Percentiles rank a stretch among this genome's conserved stretches.
These are phyloP conservation scores for Metschnikowia proteae DNA, from an alignment of 805 yeast species.

Conservation along the genomic window DNA sequence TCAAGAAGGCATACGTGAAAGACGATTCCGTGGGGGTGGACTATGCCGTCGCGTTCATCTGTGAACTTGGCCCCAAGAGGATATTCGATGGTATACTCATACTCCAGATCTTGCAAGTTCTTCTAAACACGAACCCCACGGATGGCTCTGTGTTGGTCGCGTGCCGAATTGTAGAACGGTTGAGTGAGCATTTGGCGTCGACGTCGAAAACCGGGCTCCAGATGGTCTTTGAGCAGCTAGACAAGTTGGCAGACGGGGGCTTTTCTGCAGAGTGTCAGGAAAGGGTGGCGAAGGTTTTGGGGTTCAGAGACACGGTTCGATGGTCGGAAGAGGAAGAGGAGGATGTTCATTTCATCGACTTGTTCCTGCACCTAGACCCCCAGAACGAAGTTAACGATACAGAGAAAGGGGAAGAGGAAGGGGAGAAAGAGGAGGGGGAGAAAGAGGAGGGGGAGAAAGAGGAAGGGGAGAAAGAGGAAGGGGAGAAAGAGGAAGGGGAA, in stretches of 20 bases:
- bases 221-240: conserved; percentile 54
- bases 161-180: conserved; percentile 43
- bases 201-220: conserved; percentile 44
- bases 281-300: conserved; percentile 9
- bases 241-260: conserved; percentile 53
- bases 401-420: not conserved
- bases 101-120: conserved; percentile 33
- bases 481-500: too few species aligned
- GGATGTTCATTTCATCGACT: conserved; percentile 4
- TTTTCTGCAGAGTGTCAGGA: conserved; percentile 7
- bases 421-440: not conserved
- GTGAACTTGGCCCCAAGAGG: conserved; percentile 59
- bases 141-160: conserved; percentile 57
- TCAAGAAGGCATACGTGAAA: conserved; percentile 45
- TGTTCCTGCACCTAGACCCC: conserved; percentile 2
- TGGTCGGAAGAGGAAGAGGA: conserved; percentile 29
- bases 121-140: conserved; percentile 40
- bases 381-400: not conserved
- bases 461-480: not conserved
- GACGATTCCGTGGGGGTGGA: conserved; percentile 35
- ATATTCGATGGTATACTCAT: conserved; percentile 40
- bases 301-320: conserved; percentile 9
- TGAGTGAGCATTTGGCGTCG: conserved; percentile 50
- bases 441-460: not conserved
- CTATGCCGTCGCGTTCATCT: conserved; percentile 47